Percentiles rank a stretch among this genome's conserved stretches.
phyloP scores from a whole-genome alignment of 2,329 filamentous ascomycete genomes.

The Grosmannia clavigera region DNA sequence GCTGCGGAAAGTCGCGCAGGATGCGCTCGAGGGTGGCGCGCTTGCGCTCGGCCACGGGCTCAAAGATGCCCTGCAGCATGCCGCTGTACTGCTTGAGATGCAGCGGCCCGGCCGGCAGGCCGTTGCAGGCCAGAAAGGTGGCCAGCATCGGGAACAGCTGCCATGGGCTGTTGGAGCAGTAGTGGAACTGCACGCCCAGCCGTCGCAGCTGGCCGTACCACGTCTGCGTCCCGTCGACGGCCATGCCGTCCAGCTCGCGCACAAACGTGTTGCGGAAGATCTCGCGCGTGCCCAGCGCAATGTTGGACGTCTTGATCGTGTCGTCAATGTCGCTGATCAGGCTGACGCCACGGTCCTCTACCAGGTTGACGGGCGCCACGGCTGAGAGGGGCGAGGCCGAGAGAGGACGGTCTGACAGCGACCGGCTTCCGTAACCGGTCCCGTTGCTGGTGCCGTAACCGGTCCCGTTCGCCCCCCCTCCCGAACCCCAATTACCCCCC shows the following conservation, averaged over 20 bases:
- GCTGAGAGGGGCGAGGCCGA: constrained; percentile 59
- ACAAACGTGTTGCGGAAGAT: constrained; percentile 96
- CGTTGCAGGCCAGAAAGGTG: constrained; percentile 69
- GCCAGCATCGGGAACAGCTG: constrained; percentile 86
- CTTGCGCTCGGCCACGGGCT: constrained; percentile 91
- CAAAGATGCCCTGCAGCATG: constrained; percentile 96
- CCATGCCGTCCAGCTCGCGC: constrained; percentile 68
- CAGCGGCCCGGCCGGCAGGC: constrained; percentile 76
- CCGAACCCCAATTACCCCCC: no score
- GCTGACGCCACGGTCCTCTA: constrained; percentile 69
- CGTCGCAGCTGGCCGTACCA: constrained; percentile 74
- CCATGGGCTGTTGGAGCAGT: constrained; percentile 99
- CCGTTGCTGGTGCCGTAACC: no score
- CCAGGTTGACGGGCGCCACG: constrained; percentile 65
- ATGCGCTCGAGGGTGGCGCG: constrained; percentile 78
- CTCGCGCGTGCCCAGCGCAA: constrained; percentile 73
- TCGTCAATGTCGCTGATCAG: constrained; percentile 97
- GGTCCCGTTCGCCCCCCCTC: no score
- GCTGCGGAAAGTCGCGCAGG: constrained; percentile 75
- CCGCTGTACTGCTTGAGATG: constrained; percentile 94
- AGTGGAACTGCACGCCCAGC: constrained; percentile 81
- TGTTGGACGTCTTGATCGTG: constrained; percentile 92
- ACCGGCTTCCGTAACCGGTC: no score
- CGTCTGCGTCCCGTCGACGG: constrained; percentile 73
- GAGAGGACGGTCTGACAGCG: neutral